Evolutionary conservation across 345 rosid genomes (phyloP).

Genomic region (Populus pruinosa): DNA sequence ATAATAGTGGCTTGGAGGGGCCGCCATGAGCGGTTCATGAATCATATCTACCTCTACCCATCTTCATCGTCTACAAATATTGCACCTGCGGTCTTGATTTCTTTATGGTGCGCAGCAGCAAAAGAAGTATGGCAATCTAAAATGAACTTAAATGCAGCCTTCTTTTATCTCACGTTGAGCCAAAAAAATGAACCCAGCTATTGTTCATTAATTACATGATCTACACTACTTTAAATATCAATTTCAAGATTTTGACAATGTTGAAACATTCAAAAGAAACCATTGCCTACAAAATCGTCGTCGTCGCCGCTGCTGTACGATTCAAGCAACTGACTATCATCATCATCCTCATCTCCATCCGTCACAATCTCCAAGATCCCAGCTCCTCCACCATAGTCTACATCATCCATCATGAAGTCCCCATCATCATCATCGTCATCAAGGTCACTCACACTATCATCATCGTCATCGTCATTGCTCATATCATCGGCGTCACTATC

Average conservation of each 20-base stretch:
- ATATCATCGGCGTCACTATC: conserved; percentile 73
- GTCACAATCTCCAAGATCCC: conserved; percentile 62
- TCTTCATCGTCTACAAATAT: neutral
- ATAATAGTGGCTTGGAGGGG: neutral
- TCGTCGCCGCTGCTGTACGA: conserved; percentile 82
- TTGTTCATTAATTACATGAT: conserved; percentile 23
- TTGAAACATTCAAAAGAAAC: conserved; percentile 35
- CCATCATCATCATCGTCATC: conserved; percentile 58
- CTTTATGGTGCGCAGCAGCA: neutral
- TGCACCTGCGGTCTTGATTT: neutral
- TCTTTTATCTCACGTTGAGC: too few species aligned
- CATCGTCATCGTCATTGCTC: conserved; percentile 64
- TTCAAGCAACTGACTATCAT: conserved; percentile 61
- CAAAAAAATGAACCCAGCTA: neutral
- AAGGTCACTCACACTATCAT: conserved; percentile 55
- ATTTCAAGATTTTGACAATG: conserved; percentile 10
- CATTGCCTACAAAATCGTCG: conserved; percentile 45
- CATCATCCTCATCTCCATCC: conserved; percentile 61
- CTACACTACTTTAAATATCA: neutral
- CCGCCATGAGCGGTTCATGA: neutral
- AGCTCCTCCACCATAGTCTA: conserved; percentile 50
- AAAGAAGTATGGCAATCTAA: neutral
- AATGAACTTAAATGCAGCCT: too few species aligned
- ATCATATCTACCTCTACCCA: neutral
- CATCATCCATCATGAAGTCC: conserved; percentile 52